phyloP scores from a whole-genome alignment of 495 filamentous ascomycete genomes.

The Xylaria palmicola region DNA sequence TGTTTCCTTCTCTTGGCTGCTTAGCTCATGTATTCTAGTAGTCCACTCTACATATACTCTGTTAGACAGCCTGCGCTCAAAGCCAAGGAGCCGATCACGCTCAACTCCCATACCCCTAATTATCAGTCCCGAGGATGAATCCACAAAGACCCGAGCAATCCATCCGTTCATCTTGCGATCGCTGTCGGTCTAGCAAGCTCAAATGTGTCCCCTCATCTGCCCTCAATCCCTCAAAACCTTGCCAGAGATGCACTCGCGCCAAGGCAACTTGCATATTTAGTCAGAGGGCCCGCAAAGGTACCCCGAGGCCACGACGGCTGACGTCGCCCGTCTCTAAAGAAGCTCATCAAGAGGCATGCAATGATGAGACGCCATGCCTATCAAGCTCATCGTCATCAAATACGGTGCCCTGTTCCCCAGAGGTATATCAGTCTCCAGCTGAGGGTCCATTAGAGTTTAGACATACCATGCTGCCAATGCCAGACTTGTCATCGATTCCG shows the following conservation, averaged over 20 bases:
- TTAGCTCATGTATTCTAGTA: background rate
- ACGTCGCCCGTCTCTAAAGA: background rate
- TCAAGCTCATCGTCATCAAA: background rate
- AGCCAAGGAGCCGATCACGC: too few relatives aligned
- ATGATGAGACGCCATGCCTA: background rate
- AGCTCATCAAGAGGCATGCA: background rate
- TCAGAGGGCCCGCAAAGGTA: background rate
- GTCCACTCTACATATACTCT: background rate
- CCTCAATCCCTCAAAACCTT: background rate
- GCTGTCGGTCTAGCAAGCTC: background rate
- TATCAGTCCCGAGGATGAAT: background rate
- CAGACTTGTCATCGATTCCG: background rate
- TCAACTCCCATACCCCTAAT: background rate
- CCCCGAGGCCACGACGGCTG: background rate
- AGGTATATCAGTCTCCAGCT: background rate
- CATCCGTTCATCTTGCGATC: background rate
- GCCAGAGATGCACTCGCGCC: background rate
- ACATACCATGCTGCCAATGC: background rate
- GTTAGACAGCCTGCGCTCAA: too few relatives aligned
- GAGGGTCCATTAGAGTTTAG: background rate
- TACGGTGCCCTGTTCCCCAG: background rate
- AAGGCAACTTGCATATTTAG: background rate
- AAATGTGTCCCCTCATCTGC: background rate
- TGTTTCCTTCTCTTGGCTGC: background rate
- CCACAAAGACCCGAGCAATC: background rate